These are phyloP conservation scores for Magnaporthiopsis incrustans DNA, from an alignment of 2,329 filamentous ascomycete species.

Conservation along the genomic window DNA sequence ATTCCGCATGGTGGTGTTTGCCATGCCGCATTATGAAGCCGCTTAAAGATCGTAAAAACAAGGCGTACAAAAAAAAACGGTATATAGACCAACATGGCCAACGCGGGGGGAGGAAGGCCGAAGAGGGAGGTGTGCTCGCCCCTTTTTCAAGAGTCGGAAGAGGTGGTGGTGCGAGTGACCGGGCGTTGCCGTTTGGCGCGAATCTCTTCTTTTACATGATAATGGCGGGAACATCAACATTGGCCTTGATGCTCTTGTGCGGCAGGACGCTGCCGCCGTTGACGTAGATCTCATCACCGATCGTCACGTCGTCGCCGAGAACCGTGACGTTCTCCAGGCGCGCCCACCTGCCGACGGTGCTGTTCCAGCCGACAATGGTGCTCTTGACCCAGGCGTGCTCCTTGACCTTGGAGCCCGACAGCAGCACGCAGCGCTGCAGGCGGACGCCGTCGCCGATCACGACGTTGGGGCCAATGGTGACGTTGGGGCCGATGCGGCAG, in stretches of 20 bases:
- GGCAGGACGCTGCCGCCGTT: constrained; percentile 93
- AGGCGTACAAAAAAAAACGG: too few species aligned
- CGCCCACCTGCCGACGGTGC: constrained; percentile 89
- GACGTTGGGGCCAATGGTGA: constrained; percentile 89
- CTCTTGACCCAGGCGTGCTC: constrained; percentile 99
- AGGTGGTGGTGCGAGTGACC: too few species aligned
- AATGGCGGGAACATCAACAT: constrained; percentile 73
- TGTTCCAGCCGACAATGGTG: constrained; percentile 98
- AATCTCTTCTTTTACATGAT: constrained; percentile 46
- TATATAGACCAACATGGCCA: too few species aligned
- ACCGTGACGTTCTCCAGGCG: constrained; percentile 97
- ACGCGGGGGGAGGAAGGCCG: too few species aligned
- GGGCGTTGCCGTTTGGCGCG: too few species aligned
- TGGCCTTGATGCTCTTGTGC: constrained; percentile 98
- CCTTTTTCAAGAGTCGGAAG: too few species aligned
- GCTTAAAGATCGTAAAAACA: too few species aligned
- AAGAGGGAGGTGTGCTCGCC: too few species aligned
- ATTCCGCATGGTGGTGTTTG: too few species aligned
- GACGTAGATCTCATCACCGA: constrained; percentile 97
- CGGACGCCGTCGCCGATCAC: constrained; percentile 90
- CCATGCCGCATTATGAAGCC: too few species aligned
- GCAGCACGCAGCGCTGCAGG: constrained; percentile 84
- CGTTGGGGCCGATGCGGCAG: constrained; percentile 95
- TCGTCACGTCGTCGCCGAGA: constrained; percentile 92
- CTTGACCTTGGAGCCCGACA: constrained; percentile 89